phyloP scores from a whole-genome alignment of 192 early-diverging fungal species.

The Thamnidium elegans region DNA sequence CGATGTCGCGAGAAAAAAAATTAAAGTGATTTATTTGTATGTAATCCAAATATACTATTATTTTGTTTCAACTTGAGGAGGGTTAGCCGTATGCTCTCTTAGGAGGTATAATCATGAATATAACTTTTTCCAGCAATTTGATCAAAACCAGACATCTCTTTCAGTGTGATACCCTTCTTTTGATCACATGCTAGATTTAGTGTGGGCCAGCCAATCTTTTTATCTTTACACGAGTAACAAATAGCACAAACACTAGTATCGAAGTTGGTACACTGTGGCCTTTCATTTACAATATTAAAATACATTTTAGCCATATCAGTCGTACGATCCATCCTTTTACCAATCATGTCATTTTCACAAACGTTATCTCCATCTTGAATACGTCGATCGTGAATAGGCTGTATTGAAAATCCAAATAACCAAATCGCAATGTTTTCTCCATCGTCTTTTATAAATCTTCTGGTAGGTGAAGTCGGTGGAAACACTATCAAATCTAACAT shows the following conservation, averaged over 20 bases:
- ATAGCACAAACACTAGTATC: constrained; percentile 39
- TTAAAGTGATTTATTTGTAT: too few relatives aligned
- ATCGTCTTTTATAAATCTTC: constrained; percentile 47
- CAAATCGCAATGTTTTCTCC: constrained; percentile 57
- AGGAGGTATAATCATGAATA: too few relatives aligned
- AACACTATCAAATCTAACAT: constrained; percentile 41
- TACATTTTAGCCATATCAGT: constrained; percentile 44
- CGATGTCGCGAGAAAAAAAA: too few relatives aligned
- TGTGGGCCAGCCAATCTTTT: constrained; percentile 46
- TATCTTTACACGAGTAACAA: constrained; percentile 54
- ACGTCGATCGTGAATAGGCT: constrained; percentile 53
- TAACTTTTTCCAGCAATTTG: constrained; percentile 5
- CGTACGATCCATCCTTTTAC: constrained; percentile 43
- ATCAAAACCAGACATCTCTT: constrained; percentile 16
- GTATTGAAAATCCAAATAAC: constrained; percentile 53
- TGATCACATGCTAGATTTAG: constrained; percentile 51
- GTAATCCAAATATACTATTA: too few relatives aligned
- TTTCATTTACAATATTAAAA: constrained; percentile 5
- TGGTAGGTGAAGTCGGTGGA: constrained; percentile 28
- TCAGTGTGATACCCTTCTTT: constrained; percentile 46
- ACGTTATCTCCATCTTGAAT: constrained; percentile 51
- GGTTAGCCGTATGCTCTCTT: too few relatives aligned
- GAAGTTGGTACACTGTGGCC: not conserved
- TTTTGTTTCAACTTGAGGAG: too few relatives aligned
- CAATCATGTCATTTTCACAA: constrained; percentile 59